These are phyloP conservation scores for Botrytis tulipae DNA, from an alignment of 2,329 filamentous ascomycete species.

Conservation along the genomic window DNA sequence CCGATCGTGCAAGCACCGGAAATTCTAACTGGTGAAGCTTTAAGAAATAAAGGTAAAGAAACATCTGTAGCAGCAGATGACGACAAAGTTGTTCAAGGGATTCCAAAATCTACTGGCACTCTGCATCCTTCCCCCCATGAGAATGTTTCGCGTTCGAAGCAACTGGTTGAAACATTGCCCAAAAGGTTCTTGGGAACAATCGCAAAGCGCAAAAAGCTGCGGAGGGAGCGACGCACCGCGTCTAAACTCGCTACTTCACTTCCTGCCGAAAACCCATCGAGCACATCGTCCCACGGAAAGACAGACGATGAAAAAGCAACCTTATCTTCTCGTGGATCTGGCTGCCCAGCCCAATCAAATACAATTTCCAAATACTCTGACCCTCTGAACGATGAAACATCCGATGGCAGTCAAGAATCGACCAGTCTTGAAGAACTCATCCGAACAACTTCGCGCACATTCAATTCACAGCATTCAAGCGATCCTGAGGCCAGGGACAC, in stretches of 20 bases:
- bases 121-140: not conserved
- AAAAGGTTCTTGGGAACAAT: not conserved
- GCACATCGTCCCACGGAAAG: not conserved
- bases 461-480: not conserved
- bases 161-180: not conserved
- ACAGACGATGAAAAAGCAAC: no score
- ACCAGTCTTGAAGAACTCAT: constrained; percentile 2
- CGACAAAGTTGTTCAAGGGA: not conserved
- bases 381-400: not conserved
- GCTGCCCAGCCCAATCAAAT: not conserved
- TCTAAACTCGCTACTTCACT: not conserved
- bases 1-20: not conserved
- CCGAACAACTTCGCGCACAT: not conserved
- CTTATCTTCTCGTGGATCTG: not conserved
- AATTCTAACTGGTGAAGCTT: not conserved
- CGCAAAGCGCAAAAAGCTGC: not conserved
- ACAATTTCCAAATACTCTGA: not conserved
- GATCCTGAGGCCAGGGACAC: not conserved
- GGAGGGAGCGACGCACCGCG: not conserved
- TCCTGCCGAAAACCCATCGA: not conserved
- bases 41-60: not conserved
- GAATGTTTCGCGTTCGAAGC: not conserved
- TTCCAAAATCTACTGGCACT: not conserved
- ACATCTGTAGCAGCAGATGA: no score
- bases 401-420: not conserved